Evolutionary conservation across 495 filamentous ascomycete genomes (phyloP).

Genomic region (Annulohypoxylon maeteangense): DNA sequence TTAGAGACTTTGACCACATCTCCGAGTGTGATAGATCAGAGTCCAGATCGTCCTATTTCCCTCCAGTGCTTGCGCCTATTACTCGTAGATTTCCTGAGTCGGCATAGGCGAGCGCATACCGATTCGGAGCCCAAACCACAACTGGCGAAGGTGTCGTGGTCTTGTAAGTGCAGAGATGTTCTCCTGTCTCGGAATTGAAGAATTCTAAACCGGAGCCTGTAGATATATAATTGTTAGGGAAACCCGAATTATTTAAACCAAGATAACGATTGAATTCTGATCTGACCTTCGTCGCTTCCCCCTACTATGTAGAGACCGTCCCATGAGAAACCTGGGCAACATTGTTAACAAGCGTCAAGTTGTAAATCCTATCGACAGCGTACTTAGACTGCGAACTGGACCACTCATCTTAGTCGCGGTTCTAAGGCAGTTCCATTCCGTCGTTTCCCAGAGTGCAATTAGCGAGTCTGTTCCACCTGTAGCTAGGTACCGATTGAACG

Average conservation of each 20-base stretch:
- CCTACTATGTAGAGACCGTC: conserved; percentile 89
- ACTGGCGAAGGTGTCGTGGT: conserved; percentile 70
- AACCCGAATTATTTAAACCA: conserved; percentile 22
- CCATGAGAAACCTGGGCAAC: conserved; percentile 74
- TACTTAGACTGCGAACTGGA: conserved; percentile 81
- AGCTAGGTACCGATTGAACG: conserved; percentile 82
- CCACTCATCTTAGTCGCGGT: conserved; percentile 82
- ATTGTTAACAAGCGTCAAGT: conserved; percentile 13
- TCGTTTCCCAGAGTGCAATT: conserved; percentile 90
- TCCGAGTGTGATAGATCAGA: not conserved
- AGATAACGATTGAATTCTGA: conserved; percentile 40
- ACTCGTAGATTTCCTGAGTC: conserved; percentile 85
- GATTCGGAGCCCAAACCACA: conserved; percentile 89
- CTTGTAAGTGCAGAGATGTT: conserved; percentile 82
- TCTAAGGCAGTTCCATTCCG: conserved; percentile 87
- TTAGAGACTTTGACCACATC: not conserved
- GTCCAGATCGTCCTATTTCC: conserved; percentile 46
- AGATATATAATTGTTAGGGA: conserved; percentile 18
- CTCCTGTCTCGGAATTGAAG: conserved; percentile 88
- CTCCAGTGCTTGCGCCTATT: conserved; percentile 66
- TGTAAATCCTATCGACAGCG: conserved; percentile 11
- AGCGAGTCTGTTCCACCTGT: conserved; percentile 90
- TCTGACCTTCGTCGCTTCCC: conserved; percentile 81
- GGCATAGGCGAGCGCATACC: conserved; percentile 90
- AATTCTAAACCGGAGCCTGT: conserved; percentile 70